Evolutionary conservation across 208 protist genomes (phyloP).

Genomic region (Leptomonas pyrrhocoris): DNA sequence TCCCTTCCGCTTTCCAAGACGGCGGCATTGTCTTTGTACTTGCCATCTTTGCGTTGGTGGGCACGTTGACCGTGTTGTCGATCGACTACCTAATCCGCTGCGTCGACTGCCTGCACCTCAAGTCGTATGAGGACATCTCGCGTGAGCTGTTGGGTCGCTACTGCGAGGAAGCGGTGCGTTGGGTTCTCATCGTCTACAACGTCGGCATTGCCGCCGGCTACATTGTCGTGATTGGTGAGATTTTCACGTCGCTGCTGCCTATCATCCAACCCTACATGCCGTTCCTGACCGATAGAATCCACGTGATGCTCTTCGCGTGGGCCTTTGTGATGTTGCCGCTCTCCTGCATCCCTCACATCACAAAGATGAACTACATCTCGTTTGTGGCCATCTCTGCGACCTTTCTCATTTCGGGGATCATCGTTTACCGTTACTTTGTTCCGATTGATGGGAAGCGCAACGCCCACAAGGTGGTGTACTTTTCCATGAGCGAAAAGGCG

Average conservation of each 20-base stretch:
- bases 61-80: constrained; percentile 56
- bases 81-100: constrained; percentile 84
- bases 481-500: constrained; percentile 39
- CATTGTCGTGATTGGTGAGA: constrained; percentile 78
- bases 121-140: constrained; percentile 86
- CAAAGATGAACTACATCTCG: constrained; percentile 53
- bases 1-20: constrained; percentile 68
- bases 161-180: constrained; percentile 67
- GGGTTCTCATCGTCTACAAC: constrained; percentile 78
- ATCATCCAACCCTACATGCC: constrained; percentile 49
- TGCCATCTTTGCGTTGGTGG: constrained; percentile 46
- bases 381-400: constrained; percentile 72
- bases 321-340: constrained; percentile 67
- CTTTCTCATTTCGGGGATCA: constrained; percentile 58
- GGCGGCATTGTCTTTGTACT: constrained; percentile 61
- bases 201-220: constrained; percentile 73
- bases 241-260: constrained; percentile 65
- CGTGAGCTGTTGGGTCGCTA: constrained; percentile 61
- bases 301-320: constrained; percentile 65
- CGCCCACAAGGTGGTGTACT: constrained; percentile 17
- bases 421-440: constrained; percentile 73
- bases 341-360: constrained; percentile 65
- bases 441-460: constrained; percentile 28
- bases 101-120: constrained; percentile 54
- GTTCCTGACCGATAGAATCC: constrained; percentile 43